These are phyloP conservation scores for Phytophthora hibernalis DNA, from an alignment of 352 stramenopile species.

Conservation along the genomic window DNA sequence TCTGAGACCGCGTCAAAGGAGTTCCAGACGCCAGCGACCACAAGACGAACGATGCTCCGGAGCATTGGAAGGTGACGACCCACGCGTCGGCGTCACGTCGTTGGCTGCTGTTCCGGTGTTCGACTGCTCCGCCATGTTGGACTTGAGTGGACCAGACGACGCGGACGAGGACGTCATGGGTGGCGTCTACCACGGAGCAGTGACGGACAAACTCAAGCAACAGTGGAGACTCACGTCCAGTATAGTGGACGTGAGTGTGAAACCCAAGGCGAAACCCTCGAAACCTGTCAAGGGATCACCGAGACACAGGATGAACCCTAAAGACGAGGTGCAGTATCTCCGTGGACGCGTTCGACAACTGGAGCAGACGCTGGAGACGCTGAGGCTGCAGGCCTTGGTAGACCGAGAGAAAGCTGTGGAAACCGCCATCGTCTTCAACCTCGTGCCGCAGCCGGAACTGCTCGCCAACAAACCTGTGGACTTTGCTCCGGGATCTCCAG, in stretches of 20 bases:
- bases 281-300: constrained; percentile 5
- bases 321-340: constrained; percentile 41
- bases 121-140: constrained; percentile 18
- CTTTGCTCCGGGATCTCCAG: constrained; percentile 18
- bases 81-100: constrained; percentile 13
- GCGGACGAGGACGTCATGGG: constrained; percentile 32
- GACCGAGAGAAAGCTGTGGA: constrained; percentile 36
- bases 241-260: constrained; percentile 27
- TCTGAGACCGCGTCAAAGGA: constrained; percentile 7
- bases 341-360: constrained; percentile 24
- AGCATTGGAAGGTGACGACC: constrained; percentile 12
- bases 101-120: constrained; percentile 14
- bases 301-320: constrained; percentile 31
- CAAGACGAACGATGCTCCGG: constrained; percentile 12
- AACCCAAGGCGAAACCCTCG: neutral
- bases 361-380: constrained; percentile 31
- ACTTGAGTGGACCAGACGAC: constrained; percentile 22
- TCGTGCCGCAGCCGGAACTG: constrained; percentile 32
- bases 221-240: constrained; percentile 31
- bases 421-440: constrained; percentile 37
- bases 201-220: constrained; percentile 32
- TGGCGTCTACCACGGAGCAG: constrained; percentile 28
- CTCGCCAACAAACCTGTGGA: constrained; percentile 18
- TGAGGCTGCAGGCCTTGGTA: constrained; percentile 28
- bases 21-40: constrained; percentile 7